Evolutionary conservation across 2,329 filamentous ascomycete species (phyloP).

Genomic region (Amesomyces nigricolor): DNA sequence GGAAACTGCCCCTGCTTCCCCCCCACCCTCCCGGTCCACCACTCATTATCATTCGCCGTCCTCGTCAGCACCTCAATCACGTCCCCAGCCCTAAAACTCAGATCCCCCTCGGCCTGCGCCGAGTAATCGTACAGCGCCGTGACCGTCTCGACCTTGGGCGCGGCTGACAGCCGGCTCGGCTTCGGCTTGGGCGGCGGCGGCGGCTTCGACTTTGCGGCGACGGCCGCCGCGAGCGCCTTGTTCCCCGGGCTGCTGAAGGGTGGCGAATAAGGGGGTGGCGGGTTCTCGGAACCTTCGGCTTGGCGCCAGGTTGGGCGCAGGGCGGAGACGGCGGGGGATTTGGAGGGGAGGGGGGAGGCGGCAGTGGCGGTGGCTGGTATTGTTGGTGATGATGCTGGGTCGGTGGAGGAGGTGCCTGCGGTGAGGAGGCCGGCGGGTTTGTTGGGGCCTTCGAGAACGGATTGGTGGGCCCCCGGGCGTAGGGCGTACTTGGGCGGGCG

Average conservation of each 20-base stretch:
- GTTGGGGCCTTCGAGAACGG: slow-evolving; percentile 43
- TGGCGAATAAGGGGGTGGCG: slow-evolving; percentile 67
- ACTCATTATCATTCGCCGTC: slow-evolving; percentile 91
- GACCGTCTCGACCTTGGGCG: slow-evolving; percentile 59
- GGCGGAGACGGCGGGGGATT: slow-evolving; percentile 27
- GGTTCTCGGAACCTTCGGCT: slow-evolving; percentile 46
- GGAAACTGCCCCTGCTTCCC: slow-evolving; percentile 89
- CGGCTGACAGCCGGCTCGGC: slow-evolving; percentile 62
- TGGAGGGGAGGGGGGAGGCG: slow-evolving; percentile 11
- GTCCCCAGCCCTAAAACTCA: slow-evolving; percentile 85
- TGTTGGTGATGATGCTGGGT: slow-evolving; percentile 10
- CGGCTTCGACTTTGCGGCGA: slow-evolving; percentile 58
- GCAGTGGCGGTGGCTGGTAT: background rate
- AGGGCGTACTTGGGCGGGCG: slow-evolving; percentile 55
- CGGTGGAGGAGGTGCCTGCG: slow-evolving; percentile 35
- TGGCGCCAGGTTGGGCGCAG: slow-evolving; percentile 25
- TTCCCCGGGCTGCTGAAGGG: slow-evolving; percentile 27
- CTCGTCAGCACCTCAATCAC: slow-evolving; percentile 79
- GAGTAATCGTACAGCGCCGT: slow-evolving; percentile 96
- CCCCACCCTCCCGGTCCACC: slow-evolving; percentile 83
- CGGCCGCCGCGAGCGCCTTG: slow-evolving; percentile 40
- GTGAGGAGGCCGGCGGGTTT: slow-evolving; percentile 45
- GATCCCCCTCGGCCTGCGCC: slow-evolving; percentile 87
- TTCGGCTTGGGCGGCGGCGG: slow-evolving; percentile 27
- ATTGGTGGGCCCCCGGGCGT: slow-evolving; percentile 40